Conservation (phyloP, 306 rosid species). For the Quercus mongolica region DNA sequence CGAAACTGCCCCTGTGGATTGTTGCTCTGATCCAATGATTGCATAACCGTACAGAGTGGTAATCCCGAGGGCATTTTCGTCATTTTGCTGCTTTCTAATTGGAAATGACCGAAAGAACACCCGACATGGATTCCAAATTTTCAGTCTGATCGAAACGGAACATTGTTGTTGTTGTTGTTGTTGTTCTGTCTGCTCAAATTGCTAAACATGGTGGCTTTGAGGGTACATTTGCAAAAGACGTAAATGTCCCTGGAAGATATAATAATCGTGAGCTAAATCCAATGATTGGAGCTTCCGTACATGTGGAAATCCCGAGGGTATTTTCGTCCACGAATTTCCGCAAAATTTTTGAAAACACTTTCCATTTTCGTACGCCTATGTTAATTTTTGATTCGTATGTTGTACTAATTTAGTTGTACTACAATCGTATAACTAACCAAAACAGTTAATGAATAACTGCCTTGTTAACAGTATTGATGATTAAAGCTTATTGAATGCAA, state of each 20-base stretch:
- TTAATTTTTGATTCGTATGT: constrained; percentile 32
- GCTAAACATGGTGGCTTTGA: constrained; percentile 19
- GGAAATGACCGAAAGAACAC: constrained; percentile 12
- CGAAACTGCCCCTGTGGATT: constrained; percentile 20
- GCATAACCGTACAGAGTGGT: background rate
- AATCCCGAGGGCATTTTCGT: constrained; percentile 48
- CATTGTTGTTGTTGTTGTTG: background rate
- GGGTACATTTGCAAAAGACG: constrained; percentile 12
- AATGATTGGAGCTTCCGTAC: constrained; percentile 71
- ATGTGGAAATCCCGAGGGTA: constrained; percentile 80
- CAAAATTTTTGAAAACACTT: constrained; percentile 26
- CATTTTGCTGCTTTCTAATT: background rate
- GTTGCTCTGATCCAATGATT: constrained; percentile 35
- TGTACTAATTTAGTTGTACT: background rate
- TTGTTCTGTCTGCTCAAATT: constrained; percentile 19
- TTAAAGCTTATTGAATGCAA: background rate
- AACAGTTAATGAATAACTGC: constrained; percentile 15
- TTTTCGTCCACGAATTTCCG: constrained; percentile 66
- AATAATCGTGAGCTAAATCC: background rate
- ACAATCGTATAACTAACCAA: background rate
- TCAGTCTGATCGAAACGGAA: background rate
- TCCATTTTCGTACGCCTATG: constrained; percentile 48
- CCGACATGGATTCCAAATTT: background rate
- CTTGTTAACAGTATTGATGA: constrained; percentile 4
- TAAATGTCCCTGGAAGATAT: constrained; percentile 31